Evolutionary conservation across 1,139 yeast genomes (phyloP), one percentile per base, ranked within the genome.

Genomic region (Scheffersomyces titani): DNA sequence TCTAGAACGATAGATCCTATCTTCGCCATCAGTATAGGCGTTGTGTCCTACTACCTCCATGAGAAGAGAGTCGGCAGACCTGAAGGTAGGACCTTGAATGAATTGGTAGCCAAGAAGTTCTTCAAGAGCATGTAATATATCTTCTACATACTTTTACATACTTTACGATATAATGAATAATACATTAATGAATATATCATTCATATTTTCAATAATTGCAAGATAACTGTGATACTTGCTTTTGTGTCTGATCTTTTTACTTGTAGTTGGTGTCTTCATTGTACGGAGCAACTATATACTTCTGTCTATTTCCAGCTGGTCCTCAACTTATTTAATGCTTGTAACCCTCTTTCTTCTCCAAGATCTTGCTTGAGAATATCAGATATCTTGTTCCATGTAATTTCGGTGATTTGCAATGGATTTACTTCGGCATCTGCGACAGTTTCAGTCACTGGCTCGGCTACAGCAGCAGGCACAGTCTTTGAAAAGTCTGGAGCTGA

Each of bases 11-110:
- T 76, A 0, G 93, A 88, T 66, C 91, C 92, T 1, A 30, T 86
- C 2, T 78, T 86, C 59, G 92, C 88, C 1, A 64, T 87, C 0
- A 70, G 77, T 0, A 78, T 87, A 4, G 93, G 93, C 0, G 76
- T 79, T 0, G 72, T 81, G 5, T 85, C 91, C 3, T 88, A 85
- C 67, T 86, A 82, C 60, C 72, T 85, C 7, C 85, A 86, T 58
- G 93, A 88, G 65, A 72, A 68, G 57, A 74, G 90, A 61, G 78
- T 77, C 1, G 84, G 82, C 2, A 75, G 89, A 59, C 77, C 78
- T 47, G 80, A 77, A 53, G 91, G 90, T 3, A 89, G 86, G 59
- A 68, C 80, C 3, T 72, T 88, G 64, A 81, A 80, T 62, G 88
- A 85, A 60, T 74, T 87, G 58, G 59, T 82, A 3, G 52, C 55